These are phyloP conservation scores for Berberis vulgaris DNA, from an alignment of 164 flowering plant genomes.

Conservation along the genomic window DNA sequence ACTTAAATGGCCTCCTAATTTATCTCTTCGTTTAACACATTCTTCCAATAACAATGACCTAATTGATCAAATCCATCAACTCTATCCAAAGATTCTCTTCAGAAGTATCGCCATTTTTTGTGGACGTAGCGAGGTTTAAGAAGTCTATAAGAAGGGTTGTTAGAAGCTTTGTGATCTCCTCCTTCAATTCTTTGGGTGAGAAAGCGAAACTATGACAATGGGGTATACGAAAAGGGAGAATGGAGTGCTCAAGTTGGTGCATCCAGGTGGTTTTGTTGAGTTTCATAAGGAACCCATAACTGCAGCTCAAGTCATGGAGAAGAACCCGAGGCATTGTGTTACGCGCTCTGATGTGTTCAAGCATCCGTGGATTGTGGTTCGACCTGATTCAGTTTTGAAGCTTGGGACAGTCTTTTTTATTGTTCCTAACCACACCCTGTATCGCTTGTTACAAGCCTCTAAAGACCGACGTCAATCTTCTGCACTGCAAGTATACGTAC, in stretches of 20 bases:
- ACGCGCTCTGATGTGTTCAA: conserved; percentile 56
- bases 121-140: neutral
- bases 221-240: conserved; percentile 12
- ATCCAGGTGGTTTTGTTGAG: conserved; percentile 43
- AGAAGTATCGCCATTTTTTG: conserved; percentile 8
- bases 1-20: conserved; percentile 2
- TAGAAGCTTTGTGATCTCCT: conserved; percentile 4
- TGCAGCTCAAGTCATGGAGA: conserved; percentile 42
- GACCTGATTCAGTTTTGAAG: conserved; percentile 36
- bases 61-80: conserved; percentile 2
- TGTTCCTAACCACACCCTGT: conserved; percentile 42
- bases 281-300: conserved; percentile 23
- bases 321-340: conserved; percentile 52
- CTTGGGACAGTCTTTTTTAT: conserved; percentile 45
- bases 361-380: conserved; percentile 55
- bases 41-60: conserved; percentile 3
- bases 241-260: conserved; percentile 42
- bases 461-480: neutral
- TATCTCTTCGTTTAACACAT: conserved; percentile 1
- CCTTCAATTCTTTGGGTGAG: neutral
- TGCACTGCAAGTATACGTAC: neutral
- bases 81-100: neutral
- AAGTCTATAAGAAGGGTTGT: conserved; percentile 6
- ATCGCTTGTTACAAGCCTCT: conserved; percentile 23
- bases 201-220: conserved; percentile 13